Evolutionary conservation across 1,139 yeast species (phyloP), one percentile per base, ranked within the genome.

Genomic region (Candida frijolesensis): DNA sequence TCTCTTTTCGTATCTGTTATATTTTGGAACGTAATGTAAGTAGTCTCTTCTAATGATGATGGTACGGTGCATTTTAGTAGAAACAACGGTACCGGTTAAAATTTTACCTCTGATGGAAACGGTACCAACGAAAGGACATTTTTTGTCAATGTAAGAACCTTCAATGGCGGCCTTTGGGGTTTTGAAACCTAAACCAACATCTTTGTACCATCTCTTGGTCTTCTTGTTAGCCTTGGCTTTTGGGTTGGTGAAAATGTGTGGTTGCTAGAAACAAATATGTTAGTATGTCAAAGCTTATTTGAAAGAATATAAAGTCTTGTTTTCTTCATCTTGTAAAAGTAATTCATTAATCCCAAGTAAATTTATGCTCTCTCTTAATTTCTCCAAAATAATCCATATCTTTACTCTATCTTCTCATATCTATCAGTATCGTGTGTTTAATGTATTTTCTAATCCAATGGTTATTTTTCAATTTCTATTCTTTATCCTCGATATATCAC

Each of bases 21-120:
- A 94, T 89, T 95, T 94, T 80, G 98, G 96, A 79, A 94, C 88
- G 83, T 90, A 95, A 85, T 95, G 99, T 79, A 95, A 90, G 95
- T 95, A 95, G 76, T 94, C 99, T 85, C 99, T 94, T 88, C 99
- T 92, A 84, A 95, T 88, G 78, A 95, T 88, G 82, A 95, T 88
- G 73, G 99, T 95, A 87, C 99, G 95, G 96, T 94, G 99, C 99
- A 94, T 95, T 87, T 95, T 95, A 87, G 99, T 92, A 72, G 99
- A 94, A 65, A 94, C 97, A 80, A 95, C 99, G 74, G 96, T 89
- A 84, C 95, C 95, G 68, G 97, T 87, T 79, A 95, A 88, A 76
- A 95, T 95, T 85, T 90, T 92, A 82, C 99, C 99, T 85, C 99
- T 92, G 87, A 95, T 95, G 66, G 99, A 92, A 67, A 95, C 87